Conservation (phyloP, 2,329 filamentous ascomycete species). For the Tolypocladium inflatum region DNA sequence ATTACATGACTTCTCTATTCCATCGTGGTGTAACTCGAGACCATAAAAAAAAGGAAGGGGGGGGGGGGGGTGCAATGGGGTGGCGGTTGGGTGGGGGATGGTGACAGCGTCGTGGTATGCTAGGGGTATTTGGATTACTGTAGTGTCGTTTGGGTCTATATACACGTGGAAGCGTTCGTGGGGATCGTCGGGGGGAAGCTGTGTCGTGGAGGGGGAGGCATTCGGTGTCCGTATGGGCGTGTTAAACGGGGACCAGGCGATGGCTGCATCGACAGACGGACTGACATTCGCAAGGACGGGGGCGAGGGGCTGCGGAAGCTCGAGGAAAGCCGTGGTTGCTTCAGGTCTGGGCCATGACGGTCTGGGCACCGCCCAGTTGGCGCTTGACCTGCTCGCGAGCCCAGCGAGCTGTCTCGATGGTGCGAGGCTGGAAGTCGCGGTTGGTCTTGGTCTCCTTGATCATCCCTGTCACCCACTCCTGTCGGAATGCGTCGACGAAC, state of each 20-base stretch:
- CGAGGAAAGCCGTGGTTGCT: neutral
- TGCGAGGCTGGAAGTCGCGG: slow-evolving; percentile 75
- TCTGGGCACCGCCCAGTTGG: slow-evolving; percentile 52
- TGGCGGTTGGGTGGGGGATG: slow-evolving; percentile 1
- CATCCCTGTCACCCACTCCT: slow-evolving; percentile 82
- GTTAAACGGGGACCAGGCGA: neutral
- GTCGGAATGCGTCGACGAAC: slow-evolving; percentile 73
- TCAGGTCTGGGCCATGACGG: slow-evolving; percentile 42
- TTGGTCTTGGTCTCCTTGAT: slow-evolving; percentile 89
- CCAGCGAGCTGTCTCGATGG: slow-evolving; percentile 92
- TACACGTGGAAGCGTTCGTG: slow-evolving; percentile 27
- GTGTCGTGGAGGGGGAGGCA: slow-evolving; percentile 13
- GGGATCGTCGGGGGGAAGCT: slow-evolving; percentile 24
- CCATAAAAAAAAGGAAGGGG: slow-evolving; percentile 10
- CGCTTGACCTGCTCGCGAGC: slow-evolving; percentile 95
- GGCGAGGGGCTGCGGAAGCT: neutral
- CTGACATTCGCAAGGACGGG: neutral
- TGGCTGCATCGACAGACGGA: neutral
- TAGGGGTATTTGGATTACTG: slow-evolving; percentile 29
- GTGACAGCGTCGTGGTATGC: slow-evolving; percentile 17
- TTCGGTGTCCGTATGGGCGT: neutral
- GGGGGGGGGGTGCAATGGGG: slow-evolving; percentile 3
- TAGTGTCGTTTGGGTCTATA: slow-evolving; percentile 26
- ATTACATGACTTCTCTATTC: slow-evolving; percentile 33
- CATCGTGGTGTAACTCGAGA: slow-evolving; percentile 19